Evolutionary conservation across 208 protist genomes (phyloP), one percentile per base, ranked within the genome.

Genomic region (Crithidia thermophila): DNA sequence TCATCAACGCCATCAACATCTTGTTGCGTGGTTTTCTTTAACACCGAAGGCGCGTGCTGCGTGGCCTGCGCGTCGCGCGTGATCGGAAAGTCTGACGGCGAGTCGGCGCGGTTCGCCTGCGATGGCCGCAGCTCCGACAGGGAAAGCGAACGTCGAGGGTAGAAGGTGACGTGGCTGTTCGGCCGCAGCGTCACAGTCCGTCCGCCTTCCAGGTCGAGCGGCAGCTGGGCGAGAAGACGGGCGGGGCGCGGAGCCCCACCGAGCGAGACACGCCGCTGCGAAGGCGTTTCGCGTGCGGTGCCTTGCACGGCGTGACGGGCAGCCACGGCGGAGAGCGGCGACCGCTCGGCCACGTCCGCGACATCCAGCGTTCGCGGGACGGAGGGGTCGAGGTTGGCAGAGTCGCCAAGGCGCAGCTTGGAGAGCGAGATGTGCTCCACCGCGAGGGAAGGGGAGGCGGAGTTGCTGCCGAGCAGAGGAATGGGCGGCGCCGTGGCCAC

Each of bases 61-160:
- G 9, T 4, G 6, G 27, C 13, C 3, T 25, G 4, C 36, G 21
- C 28, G 21, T 25, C 47, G 31, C 21, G n/a, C 21, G 3, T 13
- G 16, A 25, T 31, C 20, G 65, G 27, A 9, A 60, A 31, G 13
- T n/a, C 33, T 47, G 45, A 33, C 2, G 45, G 25, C n/a, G 47
- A 63, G 34, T 52, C 43, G 0, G 27, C 7, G 14, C 20, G 27
- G 0, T n/a, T 25, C 11, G 45, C 30, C 30, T 28, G 7, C 39
- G 56, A n/a, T 4, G 47, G 13, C 57, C 39, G 25, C 11, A 14
- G 34, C 28, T 72, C 21, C 13, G 51, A 62, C 18, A 57, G 11
- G 9, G 52, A 75, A 36, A 75, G 59, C 20, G 59, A 52, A 23
- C 39, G 60, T 20, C 40, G 36, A 0, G 50, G 9, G 40, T 60